A percentile compares a stretch with the other conserved stretches of the same genome.
Conservation (phyloP, 768 basidiomycete species). For the Porpolomopsis calyptriformis region DNA sequence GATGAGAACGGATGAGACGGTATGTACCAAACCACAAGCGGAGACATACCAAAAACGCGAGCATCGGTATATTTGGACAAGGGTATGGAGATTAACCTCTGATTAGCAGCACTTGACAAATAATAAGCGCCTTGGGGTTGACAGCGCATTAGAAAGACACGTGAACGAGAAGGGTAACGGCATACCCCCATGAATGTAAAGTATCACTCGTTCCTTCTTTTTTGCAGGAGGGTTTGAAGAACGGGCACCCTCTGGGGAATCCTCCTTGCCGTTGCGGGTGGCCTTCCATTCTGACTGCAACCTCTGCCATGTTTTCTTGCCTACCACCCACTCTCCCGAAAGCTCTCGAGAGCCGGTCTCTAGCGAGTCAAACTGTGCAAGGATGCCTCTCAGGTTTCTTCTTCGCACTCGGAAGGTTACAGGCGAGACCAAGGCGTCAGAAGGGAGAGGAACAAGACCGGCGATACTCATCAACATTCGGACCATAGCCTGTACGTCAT, state of each 20-base stretch:
- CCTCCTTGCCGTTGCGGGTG: slow-evolving; percentile 20
- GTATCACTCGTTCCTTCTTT: slow-evolving; percentile 69
- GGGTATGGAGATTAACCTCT: slow-evolving; percentile 83
- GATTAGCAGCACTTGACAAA: slow-evolving; percentile 81
- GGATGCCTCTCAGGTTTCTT: slow-evolving; percentile 68
- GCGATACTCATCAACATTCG: slow-evolving; percentile 64
- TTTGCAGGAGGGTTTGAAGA: slow-evolving; percentile 16
- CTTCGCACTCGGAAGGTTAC: slow-evolving; percentile 78
- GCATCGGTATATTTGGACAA: slow-evolving; percentile 82
- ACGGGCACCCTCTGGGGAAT: slow-evolving; percentile 11
- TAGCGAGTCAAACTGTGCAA: slow-evolving; percentile 57
- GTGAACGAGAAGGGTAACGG: slow-evolving; percentile 4
- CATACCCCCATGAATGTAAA: slow-evolving; percentile 89
- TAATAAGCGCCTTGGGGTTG: slow-evolving; percentile 72
- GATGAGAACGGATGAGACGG: slow-evolving; percentile 3
- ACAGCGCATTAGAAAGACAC: slow-evolving; percentile 3
- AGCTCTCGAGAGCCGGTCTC: slow-evolving; percentile 77
- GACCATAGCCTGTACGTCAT: slow-evolving; percentile 32
- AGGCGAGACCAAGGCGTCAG: slow-evolving; percentile 89
- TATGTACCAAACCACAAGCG: neutral
- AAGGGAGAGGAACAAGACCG: slow-evolving; percentile 76
- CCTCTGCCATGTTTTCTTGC: slow-evolving; percentile 78
- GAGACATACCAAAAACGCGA: slow-evolving; percentile 59
- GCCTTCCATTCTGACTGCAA: slow-evolving; percentile 76
- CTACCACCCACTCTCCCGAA: slow-evolving; percentile 95